phyloP scores from a whole-genome alignment of 2,329 filamentous ascomycete species.

The Xylariaceae sp. region DNA sequence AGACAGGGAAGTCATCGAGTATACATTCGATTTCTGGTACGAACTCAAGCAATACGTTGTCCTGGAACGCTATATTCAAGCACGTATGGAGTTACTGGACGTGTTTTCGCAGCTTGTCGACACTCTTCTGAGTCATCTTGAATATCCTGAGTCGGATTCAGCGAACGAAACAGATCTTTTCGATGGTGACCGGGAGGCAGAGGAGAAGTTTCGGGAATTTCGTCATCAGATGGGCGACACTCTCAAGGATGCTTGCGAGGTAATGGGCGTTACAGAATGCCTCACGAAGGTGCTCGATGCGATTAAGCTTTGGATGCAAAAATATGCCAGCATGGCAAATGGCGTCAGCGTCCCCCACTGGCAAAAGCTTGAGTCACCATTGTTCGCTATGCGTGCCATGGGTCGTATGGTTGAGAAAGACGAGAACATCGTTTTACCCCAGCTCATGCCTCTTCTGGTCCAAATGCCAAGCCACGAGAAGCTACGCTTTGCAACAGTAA shows the following conservation, averaged over 20 bases:
- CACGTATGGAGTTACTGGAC: constrained; percentile 71
- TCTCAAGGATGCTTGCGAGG: constrained; percentile 93
- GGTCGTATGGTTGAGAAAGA: constrained; percentile 92
- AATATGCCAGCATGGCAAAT: constrained; percentile 72
- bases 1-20: constrained; percentile 85
- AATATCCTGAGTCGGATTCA: constrained; percentile 75
- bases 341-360: constrained; percentile 80
- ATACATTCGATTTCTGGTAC: constrained; percentile 98
- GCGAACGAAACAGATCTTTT: constrained; percentile 80
- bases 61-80: constrained; percentile 81
- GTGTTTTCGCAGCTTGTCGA: constrained; percentile 88
- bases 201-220: constrained; percentile 96
- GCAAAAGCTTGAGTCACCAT: constrained; percentile 91
- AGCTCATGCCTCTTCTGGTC: constrained; percentile 88
- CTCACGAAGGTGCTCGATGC: constrained; percentile 81
- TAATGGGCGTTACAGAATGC: constrained; percentile 90
- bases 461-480: constrained; percentile 96
- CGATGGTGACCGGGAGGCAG: constrained; percentile 89
- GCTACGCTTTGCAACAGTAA: constrained; percentile 96
- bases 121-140: constrained; percentile 83
- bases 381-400: constrained; percentile 94
- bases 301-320: constrained; percentile 84
- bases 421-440: constrained; percentile 80
- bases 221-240: constrained; percentile 97
- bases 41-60: constrained; percentile 96